Evolutionary conservation across 176 grass and related monocot species (phyloP).

Genomic region (Aegilops bicornis): DNA sequence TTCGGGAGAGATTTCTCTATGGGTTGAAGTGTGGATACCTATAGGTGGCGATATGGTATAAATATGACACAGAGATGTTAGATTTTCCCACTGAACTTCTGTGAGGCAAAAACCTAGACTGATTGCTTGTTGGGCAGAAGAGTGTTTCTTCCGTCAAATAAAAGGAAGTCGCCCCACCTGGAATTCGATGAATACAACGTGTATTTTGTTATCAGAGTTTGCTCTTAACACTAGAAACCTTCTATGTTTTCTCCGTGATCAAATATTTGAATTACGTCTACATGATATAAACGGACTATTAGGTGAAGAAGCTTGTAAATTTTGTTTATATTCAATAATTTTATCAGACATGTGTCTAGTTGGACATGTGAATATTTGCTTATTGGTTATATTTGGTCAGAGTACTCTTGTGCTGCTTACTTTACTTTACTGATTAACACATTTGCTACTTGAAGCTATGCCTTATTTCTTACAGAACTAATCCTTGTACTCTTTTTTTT

Average conservation of each 20-base stretch:
- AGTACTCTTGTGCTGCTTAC: not conserved
- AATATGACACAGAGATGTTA: not conserved
- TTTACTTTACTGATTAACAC: not conserved
- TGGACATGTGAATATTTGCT: not conserved
- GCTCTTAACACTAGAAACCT: not conserved
- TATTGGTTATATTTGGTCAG: not conserved
- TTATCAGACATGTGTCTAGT: slow-evolving; percentile 6
- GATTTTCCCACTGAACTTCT: not conserved
- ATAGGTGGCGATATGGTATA: not conserved
- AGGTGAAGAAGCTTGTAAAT: not conserved
- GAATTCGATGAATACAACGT: not conserved
- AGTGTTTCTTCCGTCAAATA: not conserved
- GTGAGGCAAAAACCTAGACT: not conserved
- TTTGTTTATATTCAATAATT: not conserved
- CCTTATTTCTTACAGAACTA: not conserved
- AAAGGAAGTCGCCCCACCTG: not conserved
- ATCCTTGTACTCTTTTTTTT: slow-evolving; percentile 1
- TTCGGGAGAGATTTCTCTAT: not conserved
- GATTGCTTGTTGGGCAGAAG: not conserved
- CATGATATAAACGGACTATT: not conserved
- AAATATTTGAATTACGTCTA: not conserved
- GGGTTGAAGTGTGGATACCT: not conserved
- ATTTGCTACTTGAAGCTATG: not conserved
- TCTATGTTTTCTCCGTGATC: not conserved
- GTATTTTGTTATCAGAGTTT: not conserved